These are phyloP conservation scores for Harringtonia aguacate DNA, from an alignment of 2,329 filamentous ascomycete species.

Conservation along the genomic window DNA sequence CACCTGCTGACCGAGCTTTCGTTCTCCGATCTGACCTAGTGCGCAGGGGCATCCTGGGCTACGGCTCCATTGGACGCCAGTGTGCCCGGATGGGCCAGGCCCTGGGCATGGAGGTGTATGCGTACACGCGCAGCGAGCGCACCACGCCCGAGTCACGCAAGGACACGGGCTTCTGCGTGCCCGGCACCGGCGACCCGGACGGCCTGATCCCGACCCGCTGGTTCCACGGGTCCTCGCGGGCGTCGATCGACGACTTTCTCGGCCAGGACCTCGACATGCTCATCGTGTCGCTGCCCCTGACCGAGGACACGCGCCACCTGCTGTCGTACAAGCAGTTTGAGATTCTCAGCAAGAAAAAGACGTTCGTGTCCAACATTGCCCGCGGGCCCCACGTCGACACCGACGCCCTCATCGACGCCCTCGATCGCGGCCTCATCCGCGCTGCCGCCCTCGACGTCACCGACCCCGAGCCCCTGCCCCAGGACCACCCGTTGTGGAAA, in stretches of 20 bases:
- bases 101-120: conserved; percentile 56
- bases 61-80: conserved; percentile 33
- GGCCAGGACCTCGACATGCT: conserved; percentile 30
- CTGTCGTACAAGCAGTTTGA: conserved; percentile 26
- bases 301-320: conserved; percentile 23
- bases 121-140: conserved; percentile 47
- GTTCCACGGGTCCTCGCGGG: conserved; percentile 25
- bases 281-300: conserved; percentile 29
- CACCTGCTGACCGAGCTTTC: not conserved
- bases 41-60: conserved; percentile 28
- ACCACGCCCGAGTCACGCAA: conserved; percentile 44
- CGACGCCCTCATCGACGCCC: conserved; percentile 38
- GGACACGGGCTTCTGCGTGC: conserved; percentile 52
- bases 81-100: conserved; percentile 39
- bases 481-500: conserved; percentile 49
- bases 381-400: conserved; percentile 26
- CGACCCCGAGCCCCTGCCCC: conserved; percentile 54
- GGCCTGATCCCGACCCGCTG: conserved; percentile 29
- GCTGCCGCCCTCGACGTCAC: conserved; percentile 59
- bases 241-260: conserved; percentile 28
- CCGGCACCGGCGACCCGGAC: conserved; percentile 41
- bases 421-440: conserved; percentile 22
- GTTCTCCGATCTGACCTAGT: not conserved
- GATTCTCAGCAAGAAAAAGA: conserved; percentile 16
- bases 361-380: conserved; percentile 52